phyloP scores from a whole-genome alignment of 2,329 filamentous ascomycete genomes.

The Cladosporium sp. region DNA sequence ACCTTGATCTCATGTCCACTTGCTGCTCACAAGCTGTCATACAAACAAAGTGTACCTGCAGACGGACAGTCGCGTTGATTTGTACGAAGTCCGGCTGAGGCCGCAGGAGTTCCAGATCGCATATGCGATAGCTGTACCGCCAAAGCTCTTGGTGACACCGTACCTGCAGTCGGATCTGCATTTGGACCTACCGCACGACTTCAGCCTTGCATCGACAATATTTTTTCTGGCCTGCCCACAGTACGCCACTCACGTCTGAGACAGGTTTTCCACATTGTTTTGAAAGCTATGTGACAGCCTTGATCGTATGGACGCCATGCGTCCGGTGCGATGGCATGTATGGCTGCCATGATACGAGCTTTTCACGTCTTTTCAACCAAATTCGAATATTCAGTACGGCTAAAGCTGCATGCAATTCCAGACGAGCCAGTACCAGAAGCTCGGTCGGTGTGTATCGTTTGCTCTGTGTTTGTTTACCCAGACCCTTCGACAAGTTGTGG shows the following conservation, averaged over 20 bases:
- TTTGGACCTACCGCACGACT: slow-evolving; percentile 6
- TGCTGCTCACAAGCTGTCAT: slow-evolving; percentile 3
- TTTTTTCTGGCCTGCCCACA: not conserved
- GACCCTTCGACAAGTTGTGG: not conserved
- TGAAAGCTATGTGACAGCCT: slow-evolving; percentile 9
- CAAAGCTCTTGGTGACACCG: slow-evolving; percentile 11
- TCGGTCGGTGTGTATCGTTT: slow-evolving; percentile 1
- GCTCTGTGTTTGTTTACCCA: slow-evolving; percentile 10
- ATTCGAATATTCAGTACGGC: not conserved
- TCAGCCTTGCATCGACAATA: slow-evolving; percentile 9
- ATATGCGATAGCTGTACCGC: not conserved
- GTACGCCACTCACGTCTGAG: not conserved
- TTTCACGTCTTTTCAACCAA: not conserved
- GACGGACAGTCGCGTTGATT: not conserved
- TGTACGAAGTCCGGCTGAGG: slow-evolving; percentile 11
- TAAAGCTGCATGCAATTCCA: not conserved
- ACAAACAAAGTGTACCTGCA: slow-evolving; percentile 5
- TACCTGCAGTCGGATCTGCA: slow-evolving; percentile 16
- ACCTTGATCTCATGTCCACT: not conserved
- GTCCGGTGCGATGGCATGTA: slow-evolving; percentile 10
- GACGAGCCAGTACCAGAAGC: not conserved
- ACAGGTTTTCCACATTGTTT: slow-evolving; percentile 2
- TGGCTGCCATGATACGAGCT: slow-evolving; percentile 9
- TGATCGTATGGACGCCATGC: slow-evolving; percentile 15
- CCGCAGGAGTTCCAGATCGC: slow-evolving; percentile 12